These are phyloP conservation scores for Populus tomentosa DNA, from an alignment of 441 rosid genomes.

Conservation along the genomic window DNA sequence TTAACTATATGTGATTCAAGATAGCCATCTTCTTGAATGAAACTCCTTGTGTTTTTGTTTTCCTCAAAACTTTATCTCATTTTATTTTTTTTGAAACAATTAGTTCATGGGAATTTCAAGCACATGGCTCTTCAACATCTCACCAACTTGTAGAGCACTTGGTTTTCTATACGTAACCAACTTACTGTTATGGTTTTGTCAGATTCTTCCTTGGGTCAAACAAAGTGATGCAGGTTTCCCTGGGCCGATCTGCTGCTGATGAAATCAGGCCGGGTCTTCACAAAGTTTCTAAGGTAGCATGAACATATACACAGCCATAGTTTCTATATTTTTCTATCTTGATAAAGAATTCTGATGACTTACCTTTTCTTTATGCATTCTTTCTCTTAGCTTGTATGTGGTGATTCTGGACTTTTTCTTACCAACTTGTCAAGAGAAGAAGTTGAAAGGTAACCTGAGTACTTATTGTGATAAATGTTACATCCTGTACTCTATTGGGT, in stretches of 20 bases:
- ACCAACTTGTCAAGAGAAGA: conserved; percentile 82
- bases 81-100: too few species aligned
- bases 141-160: not conserved
- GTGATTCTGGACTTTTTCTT: conserved; percentile 79
- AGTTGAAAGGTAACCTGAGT: conserved; percentile 59
- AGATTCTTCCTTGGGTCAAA: conserved; percentile 97
- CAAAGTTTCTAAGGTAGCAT: conserved; percentile 74
- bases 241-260: conserved; percentile 85
- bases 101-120: not conserved
- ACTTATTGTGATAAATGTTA: not conserved
- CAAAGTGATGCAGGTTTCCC: conserved; percentile 94
- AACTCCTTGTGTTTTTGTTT: not conserved
- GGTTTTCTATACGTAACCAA: not conserved
- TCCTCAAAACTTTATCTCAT: not conserved
- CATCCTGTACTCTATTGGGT: not conserved
- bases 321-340: not conserved
- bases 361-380: not conserved
- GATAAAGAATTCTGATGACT: not conserved
- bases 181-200: conserved; percentile 9
- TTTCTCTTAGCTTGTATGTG: conserved; percentile 57
- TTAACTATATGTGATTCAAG: not conserved
- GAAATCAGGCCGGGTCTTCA: conserved; percentile 69
- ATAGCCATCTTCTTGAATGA: not conserved
- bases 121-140: not conserved
- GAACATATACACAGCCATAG: not conserved